Conservation (phyloP, 2,329 filamentous ascomycete species). For the Pyrenophora graminea region DNA sequence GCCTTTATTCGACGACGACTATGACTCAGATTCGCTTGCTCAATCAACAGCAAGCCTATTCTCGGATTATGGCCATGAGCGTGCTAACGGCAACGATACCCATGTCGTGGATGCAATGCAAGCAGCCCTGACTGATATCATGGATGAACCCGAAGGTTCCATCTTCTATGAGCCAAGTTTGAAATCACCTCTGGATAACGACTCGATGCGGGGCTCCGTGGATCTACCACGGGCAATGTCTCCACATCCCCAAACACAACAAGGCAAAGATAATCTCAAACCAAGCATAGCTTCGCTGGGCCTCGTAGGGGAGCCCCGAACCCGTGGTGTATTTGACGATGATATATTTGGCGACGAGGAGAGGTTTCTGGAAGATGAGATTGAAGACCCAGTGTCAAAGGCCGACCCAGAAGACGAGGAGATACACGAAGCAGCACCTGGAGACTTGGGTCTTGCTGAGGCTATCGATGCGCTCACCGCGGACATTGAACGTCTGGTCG, state of each 20-base stretch:
- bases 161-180: slow-evolving; percentile 63
- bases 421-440: slow-evolving; percentile 91
- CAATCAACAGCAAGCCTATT: slow-evolving; percentile 81
- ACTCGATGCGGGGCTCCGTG: slow-evolving; percentile 65
- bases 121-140: slow-evolving; percentile 86
- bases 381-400: slow-evolving; percentile 69
- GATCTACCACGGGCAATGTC: slow-evolving; percentile 57
- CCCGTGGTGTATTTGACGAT: slow-evolving; percentile 90
- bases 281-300: slow-evolving; percentile 91
- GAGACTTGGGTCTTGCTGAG: slow-evolving; percentile 89
- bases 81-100: slow-evolving; percentile 66
- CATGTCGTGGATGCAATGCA: slow-evolving; percentile 92
- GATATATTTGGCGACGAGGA: slow-evolving; percentile 92
- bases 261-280: slow-evolving; percentile 60
- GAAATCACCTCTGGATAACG: slow-evolving; percentile 62
- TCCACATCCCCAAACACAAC: slow-evolving; percentile 39
- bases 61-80: slow-evolving; percentile 56
- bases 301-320: slow-evolving; percentile 82
- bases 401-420: slow-evolving; percentile 73
- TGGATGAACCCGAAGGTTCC: slow-evolving; percentile 74
- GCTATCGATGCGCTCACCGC: slow-evolving; percentile 86
- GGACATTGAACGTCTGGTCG: slow-evolving; percentile 85
- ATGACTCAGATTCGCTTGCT: slow-evolving; percentile 71
- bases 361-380: slow-evolving; percentile 82
- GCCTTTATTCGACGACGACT: slow-evolving; percentile 81